Percentiles rank a stretch among this genome's conserved stretches.
Evolutionary conservation across 2,329 filamentous ascomycete species (phyloP).

Genomic region (Pseudogymnoascus sp.): DNA sequence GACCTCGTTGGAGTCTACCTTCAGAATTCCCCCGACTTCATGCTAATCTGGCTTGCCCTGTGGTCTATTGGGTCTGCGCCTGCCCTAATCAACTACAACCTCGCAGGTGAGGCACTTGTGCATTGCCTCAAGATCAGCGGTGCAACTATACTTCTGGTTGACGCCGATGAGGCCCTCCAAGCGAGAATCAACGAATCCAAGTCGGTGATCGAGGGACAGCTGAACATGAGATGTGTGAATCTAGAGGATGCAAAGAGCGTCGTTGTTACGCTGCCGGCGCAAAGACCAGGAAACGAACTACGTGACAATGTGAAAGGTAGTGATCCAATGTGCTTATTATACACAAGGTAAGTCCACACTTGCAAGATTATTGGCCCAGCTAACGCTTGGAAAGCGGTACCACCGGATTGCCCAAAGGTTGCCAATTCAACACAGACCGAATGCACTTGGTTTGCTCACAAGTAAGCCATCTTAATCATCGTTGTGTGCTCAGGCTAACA

Average conservation of each 20-base stretch:
- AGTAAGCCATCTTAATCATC: slow-evolving; percentile 16
- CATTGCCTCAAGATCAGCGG: slow-evolving; percentile 58
- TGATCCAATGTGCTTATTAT: slow-evolving; percentile 60
- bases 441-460: slow-evolving; percentile 29
- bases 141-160: slow-evolving; percentile 52
- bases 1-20: slow-evolving; percentile 62
- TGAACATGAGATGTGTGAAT: slow-evolving; percentile 49
- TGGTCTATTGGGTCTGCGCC: slow-evolving; percentile 62
- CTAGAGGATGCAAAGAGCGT: slow-evolving; percentile 44
- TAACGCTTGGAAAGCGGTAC: slow-evolving; percentile 49
- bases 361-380: background rate
- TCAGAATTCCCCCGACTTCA: slow-evolving; percentile 61
- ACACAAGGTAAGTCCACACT: slow-evolving; percentile 48
- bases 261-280: slow-evolving; percentile 42
- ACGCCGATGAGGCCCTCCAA: slow-evolving; percentile 48
- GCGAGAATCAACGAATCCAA: slow-evolving; percentile 53
- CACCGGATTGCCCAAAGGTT: slow-evolving; percentile 69
- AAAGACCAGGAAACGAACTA: slow-evolving; percentile 49
- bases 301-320: slow-evolving; percentile 45
- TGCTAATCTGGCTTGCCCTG: slow-evolving; percentile 59
- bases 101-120: slow-evolving; percentile 56
- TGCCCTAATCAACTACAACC: slow-evolving; percentile 65
- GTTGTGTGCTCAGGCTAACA: background rate
- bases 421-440: slow-evolving; percentile 49
- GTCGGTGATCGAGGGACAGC: slow-evolving; percentile 39